Conservation (phyloP, 768 basidiomycete species). For the Lactifluus volemus region DNA sequence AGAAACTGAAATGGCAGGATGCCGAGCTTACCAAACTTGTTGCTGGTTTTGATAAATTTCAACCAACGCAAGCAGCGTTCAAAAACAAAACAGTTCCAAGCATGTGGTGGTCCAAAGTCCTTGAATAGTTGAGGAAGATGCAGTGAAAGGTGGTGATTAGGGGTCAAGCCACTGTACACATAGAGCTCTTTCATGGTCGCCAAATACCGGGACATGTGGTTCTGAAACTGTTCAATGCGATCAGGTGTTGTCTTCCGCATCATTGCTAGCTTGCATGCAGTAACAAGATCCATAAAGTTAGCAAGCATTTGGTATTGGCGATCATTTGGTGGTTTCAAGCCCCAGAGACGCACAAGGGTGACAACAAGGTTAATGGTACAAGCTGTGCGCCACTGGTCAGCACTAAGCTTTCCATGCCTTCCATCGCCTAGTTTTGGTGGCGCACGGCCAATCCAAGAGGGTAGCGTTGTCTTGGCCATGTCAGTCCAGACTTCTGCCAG, state of each 20-base stretch:
- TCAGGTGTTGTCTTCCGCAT: slow-evolving; percentile 21
- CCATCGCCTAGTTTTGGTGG: slow-evolving; percentile 17
- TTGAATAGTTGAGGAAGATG: slow-evolving; percentile 29
- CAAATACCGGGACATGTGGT: slow-evolving; percentile 29
- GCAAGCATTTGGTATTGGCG: not conserved
- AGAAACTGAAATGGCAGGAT: not conserved
- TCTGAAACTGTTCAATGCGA: slow-evolving; percentile 23
- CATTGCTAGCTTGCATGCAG: slow-evolving; percentile 27
- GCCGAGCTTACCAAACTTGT: slow-evolving; percentile 29
- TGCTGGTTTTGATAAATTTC: slow-evolving; percentile 26
- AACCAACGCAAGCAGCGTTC: slow-evolving; percentile 29
- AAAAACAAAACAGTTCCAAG: slow-evolving; percentile 31
- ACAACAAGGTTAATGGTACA: slow-evolving; percentile 19
- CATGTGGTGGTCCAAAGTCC: slow-evolving; percentile 30
- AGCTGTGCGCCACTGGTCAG: slow-evolving; percentile 22
- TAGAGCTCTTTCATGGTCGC: slow-evolving; percentile 25
- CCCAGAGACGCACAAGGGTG: slow-evolving; percentile 23
- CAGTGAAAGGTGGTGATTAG: slow-evolving; percentile 35
- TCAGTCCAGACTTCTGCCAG: slow-evolving; percentile 14
- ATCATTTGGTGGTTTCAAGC: not conserved
- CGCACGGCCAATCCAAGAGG: slow-evolving; percentile 22
- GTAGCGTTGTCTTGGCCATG: slow-evolving; percentile 18
- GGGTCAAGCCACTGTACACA: slow-evolving; percentile 22
- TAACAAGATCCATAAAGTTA: slow-evolving; percentile 28
- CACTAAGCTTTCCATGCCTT: slow-evolving; percentile 21